These are phyloP conservation scores for Entophlyctis luteolus DNA, from an alignment of 192 early-diverging fungal genomes.

Conservation along the genomic window DNA sequence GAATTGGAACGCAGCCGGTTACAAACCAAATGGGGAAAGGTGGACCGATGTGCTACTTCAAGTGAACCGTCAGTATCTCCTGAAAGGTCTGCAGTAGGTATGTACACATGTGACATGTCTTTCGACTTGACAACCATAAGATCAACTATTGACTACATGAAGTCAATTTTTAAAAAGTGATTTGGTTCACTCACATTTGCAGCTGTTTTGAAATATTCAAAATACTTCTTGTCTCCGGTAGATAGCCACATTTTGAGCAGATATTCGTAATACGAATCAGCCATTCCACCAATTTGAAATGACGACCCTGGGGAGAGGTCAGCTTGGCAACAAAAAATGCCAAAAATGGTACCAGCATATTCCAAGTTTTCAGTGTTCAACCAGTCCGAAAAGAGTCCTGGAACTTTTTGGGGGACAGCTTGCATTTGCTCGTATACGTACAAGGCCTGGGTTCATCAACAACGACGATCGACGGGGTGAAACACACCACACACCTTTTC, in stretches of 20 bases:
- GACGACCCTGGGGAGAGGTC: neutral
- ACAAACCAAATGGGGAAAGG: conserved; percentile 7
- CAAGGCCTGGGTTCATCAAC: neutral
- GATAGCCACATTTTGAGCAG: conserved; percentile 45
- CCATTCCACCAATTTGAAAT: conserved; percentile 40
- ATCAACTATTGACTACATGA: conserved; percentile 1
- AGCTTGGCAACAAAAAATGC: neutral
- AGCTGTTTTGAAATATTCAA: neutral
- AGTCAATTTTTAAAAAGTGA: neutral
- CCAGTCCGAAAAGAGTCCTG: conserved; percentile 17
- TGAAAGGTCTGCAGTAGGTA: neutral
- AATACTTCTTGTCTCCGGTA: conserved; percentile 35
- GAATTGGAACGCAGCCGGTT: neutral
- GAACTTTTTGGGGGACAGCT: neutral
- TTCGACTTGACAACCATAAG: neutral
- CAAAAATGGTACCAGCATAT: neutral
- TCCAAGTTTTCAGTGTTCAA: neutral
- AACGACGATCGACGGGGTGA: neutral
- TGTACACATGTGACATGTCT: conserved; percentile 1
- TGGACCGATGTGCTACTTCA: neutral
- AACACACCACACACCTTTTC: neutral
- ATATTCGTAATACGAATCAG: conserved; percentile 52
- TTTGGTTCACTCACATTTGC: neutral
- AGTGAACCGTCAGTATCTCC: neutral
- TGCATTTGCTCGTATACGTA: conserved; percentile 18